Conservation (phyloP, 139 green algal species). For the Coccomyxa sp. region DNA sequence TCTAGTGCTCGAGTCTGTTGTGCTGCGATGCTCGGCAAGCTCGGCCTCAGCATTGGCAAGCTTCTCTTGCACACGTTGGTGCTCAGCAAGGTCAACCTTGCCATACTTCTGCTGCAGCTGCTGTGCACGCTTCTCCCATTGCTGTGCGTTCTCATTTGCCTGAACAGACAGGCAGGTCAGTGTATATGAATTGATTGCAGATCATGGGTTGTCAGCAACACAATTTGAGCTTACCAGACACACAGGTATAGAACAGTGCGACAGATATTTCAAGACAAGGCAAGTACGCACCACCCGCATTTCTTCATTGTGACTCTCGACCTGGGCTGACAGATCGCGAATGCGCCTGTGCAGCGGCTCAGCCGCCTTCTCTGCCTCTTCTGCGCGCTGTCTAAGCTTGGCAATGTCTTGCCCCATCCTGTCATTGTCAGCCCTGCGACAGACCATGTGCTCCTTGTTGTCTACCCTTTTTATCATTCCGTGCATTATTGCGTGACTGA, state of each 20-base stretch:
- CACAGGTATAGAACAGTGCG: background rate
- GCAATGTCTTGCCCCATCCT: slow-evolving; percentile 18
- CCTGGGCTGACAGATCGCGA: background rate
- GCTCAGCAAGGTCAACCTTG: slow-evolving; percentile 37
- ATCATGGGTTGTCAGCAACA: background rate
- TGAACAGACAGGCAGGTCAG: background rate
- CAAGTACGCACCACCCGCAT: background rate
- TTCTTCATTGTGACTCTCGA: background rate
- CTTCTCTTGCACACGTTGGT: slow-evolving; percentile 35
- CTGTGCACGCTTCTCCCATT: slow-evolving; percentile 40
- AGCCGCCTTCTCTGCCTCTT: slow-evolving; percentile 17
- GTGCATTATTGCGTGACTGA: slow-evolving; percentile 9
- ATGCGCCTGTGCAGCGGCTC: background rate
- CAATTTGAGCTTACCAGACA: background rate
- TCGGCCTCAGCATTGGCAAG: slow-evolving; percentile 4
- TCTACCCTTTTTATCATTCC: no score
- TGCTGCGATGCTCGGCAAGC: background rate
- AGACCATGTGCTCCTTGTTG: no score
- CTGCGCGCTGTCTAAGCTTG: slow-evolving; percentile 8
- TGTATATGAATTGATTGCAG: no score
- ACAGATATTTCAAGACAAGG: background rate
- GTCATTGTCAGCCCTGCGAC: slow-evolving; percentile 13
- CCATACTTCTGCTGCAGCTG: slow-evolving; percentile 48
- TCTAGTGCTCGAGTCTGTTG: background rate
- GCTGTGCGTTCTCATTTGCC: slow-evolving; percentile 16